A percentile compares a stretch with the other conserved stretches of the same genome.
These are phyloP conservation scores for Penicillium thymicola DNA, from an alignment of 2,329 filamentous ascomycete genomes.

Conservation along the genomic window DNA sequence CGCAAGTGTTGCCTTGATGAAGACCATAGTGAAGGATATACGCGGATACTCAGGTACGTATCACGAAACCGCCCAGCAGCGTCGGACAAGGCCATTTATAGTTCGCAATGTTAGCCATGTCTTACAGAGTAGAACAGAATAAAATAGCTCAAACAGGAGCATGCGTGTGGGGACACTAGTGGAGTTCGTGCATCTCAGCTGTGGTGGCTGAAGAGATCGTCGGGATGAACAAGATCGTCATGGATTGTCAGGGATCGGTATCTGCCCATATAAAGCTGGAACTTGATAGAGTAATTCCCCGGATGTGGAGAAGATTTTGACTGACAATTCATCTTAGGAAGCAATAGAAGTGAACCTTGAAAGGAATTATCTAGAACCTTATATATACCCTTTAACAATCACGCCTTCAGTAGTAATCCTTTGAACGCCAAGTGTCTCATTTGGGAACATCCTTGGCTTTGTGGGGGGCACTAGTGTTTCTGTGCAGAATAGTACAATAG, in stretches of 20 bases:
- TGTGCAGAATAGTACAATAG: not conserved
- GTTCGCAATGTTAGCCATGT: not conserved
- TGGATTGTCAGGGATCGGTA: not conserved
- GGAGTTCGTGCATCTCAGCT: not conserved
- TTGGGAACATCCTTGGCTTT: not conserved
- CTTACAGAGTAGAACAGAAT: not conserved
- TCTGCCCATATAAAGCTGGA: not conserved
- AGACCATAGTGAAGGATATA: not conserved
- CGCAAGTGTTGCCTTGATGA: not conserved
- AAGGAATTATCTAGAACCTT: not conserved
- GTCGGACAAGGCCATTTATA: slow-evolving; percentile 1
- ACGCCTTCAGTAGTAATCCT: not conserved
- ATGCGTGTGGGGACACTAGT: not conserved
- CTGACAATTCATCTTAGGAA: not conserved
- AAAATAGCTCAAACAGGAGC: not conserved
- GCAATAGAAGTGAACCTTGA: not conserved
- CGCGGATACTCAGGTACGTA: not conserved
- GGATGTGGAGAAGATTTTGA: not conserved
- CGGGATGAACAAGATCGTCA: not conserved
- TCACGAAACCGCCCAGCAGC: too few species aligned
- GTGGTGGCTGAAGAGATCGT: not conserved
- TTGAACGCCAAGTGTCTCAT: not conserved
- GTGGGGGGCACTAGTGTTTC: not conserved
- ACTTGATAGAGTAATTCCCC: not conserved
- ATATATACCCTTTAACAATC: not conserved